A percentile compares a stretch with the other conserved stretches of the same genome.
Conservation (phyloP, 1,284 basidiomycete genomes). For the Sporisorium scitamineum region DNA sequence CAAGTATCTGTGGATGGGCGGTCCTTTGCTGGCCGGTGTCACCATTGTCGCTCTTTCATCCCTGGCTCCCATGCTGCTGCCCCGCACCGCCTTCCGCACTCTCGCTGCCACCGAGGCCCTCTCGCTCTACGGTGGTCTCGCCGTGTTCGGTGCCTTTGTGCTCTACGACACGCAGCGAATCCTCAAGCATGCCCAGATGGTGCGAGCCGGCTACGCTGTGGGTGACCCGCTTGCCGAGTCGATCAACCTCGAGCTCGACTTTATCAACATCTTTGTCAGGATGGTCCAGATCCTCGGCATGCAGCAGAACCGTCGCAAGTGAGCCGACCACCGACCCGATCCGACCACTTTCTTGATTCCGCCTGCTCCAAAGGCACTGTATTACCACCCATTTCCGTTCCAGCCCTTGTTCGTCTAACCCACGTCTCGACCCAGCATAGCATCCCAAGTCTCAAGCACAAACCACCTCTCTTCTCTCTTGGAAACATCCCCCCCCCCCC, state of each 20-base stretch:
- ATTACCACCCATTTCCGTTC: conserved; percentile 22
- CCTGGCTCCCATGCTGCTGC: conserved; percentile 86
- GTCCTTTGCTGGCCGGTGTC: conserved; percentile 76
- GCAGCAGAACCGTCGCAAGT: conserved; percentile 69
- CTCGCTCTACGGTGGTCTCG: conserved; percentile 82
- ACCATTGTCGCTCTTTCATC: conserved; percentile 87
- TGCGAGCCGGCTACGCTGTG: conserved; percentile 77
- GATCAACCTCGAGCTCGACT: conserved; percentile 80
- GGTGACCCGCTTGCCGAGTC: conserved; percentile 84
- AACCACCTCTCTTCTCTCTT: conserved; percentile 21
- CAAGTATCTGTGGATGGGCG: conserved; percentile 84
- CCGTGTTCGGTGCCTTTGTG: conserved; percentile 86
- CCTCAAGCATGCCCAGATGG: conserved; percentile 80
- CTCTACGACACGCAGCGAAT: conserved; percentile 89
- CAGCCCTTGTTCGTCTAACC: not conserved
- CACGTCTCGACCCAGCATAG: conserved; percentile 28
- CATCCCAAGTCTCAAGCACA: conserved; percentile 1
- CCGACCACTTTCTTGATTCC: not conserved
- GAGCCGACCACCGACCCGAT: conserved; percentile 8
- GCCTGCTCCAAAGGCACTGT: conserved; percentile 18
- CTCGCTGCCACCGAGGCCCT: conserved; percentile 83
- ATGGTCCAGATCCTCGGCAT: conserved; percentile 82
- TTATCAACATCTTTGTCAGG: conserved; percentile 80
- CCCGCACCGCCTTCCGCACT: conserved; percentile 79
- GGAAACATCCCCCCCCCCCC: not conserved